Evolutionary conservation across 2,329 filamentous ascomycete species (phyloP).

Genomic region (Coniochaeta hoffmannii): DNA sequence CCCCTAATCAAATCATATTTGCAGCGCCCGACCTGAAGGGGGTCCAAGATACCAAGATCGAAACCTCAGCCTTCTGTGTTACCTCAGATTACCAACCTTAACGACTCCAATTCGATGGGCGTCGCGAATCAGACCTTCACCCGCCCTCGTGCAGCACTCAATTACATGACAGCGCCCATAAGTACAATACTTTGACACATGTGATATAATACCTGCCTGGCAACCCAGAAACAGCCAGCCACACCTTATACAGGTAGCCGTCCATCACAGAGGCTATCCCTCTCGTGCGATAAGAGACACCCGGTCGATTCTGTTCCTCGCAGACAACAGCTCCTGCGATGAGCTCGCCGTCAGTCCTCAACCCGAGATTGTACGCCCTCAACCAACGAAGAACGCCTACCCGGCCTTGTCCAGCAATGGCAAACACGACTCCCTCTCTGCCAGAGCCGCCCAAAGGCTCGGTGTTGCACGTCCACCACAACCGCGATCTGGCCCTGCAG

Average conservation of each 20-base stretch:
- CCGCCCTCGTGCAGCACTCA: background rate
- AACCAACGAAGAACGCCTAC: background rate
- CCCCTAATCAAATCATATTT: background rate
- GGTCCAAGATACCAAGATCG: background rate
- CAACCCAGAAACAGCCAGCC: background rate
- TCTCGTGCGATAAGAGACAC: background rate
- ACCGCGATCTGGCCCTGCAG: constrained; percentile 42
- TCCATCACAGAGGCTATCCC: background rate
- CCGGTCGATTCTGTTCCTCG: too few species aligned
- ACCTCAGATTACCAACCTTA: background rate
- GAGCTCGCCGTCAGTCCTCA: background rate
- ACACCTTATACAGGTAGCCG: background rate
- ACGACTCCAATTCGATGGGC: background rate
- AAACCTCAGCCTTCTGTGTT: background rate
- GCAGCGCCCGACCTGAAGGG: background rate
- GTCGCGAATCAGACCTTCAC: background rate
- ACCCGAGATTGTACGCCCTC: background rate
- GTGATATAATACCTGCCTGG: background rate
- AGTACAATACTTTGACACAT: background rate
- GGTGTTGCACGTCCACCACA: constrained; percentile 18
- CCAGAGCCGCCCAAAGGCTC: constrained; percentile 9
- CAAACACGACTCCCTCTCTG: background rate
- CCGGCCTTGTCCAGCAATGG: background rate
- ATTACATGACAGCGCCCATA: background rate
- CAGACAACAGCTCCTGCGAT: background rate